phyloP scores from a whole-genome alignment of 1,139 yeast species.

The Arxiozyma slooffiae region DNA sequence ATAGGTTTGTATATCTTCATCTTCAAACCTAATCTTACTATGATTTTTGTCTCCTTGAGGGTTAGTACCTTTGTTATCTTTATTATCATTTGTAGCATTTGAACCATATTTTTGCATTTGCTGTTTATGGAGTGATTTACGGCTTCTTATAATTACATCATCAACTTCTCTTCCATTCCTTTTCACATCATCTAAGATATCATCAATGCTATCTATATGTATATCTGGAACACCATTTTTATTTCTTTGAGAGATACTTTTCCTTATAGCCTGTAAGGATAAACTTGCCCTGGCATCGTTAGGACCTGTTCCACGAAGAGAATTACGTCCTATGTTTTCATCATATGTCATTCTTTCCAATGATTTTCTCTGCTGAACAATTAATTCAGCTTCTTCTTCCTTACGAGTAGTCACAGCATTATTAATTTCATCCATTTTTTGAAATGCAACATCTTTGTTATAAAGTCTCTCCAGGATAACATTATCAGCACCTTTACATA shows the following conservation, averaged over 20 bases:
- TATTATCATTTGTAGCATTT: constrained; percentile 8
- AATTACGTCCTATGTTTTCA: constrained; percentile 13
- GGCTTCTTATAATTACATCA: constrained; percentile 48
- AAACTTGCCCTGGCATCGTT: constrained; percentile 31
- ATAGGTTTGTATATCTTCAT: constrained; percentile 17
- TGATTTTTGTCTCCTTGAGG: not conserved
- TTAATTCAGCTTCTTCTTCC: constrained; percentile 70
- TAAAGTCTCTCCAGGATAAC: constrained; percentile 70
- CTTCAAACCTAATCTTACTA: not conserved
- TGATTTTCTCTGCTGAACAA: constrained; percentile 44
- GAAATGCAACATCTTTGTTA: constrained; percentile 47
- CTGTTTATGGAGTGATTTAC: constrained; percentile 55
- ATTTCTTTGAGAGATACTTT: constrained; percentile 21
- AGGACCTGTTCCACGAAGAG: constrained; percentile 15
- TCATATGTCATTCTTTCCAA: constrained; percentile 21
- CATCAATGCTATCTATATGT: constrained; percentile 45
- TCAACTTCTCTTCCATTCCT: constrained; percentile 48
- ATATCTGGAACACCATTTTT: constrained; percentile 28
- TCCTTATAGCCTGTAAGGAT: constrained; percentile 28
- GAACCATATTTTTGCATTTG: constrained; percentile 47
- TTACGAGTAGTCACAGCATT: constrained; percentile 54
- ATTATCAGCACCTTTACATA: constrained; percentile 96
- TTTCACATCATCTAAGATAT: constrained; percentile 40
- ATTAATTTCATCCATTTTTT: constrained; percentile 57
- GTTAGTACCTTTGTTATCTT: constrained; percentile 10